Conservation (phyloP, 176 grass and related monocot species). For the Hyparrhenia diplandra region DNA sequence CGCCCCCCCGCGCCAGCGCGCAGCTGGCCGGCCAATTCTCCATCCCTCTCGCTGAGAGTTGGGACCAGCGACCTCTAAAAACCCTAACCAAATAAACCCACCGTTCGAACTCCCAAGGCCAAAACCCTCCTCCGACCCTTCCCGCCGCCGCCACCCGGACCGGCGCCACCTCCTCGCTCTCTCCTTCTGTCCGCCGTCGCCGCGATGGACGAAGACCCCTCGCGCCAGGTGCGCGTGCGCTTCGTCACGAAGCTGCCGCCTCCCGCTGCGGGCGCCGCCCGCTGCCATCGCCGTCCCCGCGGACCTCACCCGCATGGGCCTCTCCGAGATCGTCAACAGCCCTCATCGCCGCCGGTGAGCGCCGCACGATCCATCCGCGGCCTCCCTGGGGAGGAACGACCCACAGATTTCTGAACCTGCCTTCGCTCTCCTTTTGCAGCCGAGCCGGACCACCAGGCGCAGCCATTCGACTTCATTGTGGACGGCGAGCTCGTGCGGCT, state of each 20-base stretch:
- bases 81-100: conserved; percentile 40
- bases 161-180: background rate
- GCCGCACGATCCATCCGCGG: background rate
- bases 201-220: conserved; percentile 43
- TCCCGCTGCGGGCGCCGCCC: conserved; percentile 42
- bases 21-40: no score
- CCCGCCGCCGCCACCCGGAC: conserved; percentile 43
- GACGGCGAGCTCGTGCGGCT: conserved; percentile 81
- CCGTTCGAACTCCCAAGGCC: background rate
- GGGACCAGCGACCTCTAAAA: conserved; percentile 25
- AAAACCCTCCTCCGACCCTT: conserved; percentile 1
- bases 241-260: conserved; percentile 73
- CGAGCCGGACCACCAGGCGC: conserved; percentile 50
- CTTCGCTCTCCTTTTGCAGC: conserved; percentile 16
- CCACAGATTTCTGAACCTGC: background rate
- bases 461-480: conserved; percentile 87
- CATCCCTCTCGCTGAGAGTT: background rate
- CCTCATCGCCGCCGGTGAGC: conserved; percentile 57
- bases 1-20: no score
- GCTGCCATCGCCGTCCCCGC: conserved; percentile 66
- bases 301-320: conserved; percentile 70
- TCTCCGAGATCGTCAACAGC: conserved; percentile 87
- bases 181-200: background rate
- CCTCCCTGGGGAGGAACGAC: background rate
- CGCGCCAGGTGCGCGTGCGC: conserved; percentile 79